Conservation (phyloP, 2,329 filamentous ascomycete species). For the Phaeoacremonium minimum region DNA sequence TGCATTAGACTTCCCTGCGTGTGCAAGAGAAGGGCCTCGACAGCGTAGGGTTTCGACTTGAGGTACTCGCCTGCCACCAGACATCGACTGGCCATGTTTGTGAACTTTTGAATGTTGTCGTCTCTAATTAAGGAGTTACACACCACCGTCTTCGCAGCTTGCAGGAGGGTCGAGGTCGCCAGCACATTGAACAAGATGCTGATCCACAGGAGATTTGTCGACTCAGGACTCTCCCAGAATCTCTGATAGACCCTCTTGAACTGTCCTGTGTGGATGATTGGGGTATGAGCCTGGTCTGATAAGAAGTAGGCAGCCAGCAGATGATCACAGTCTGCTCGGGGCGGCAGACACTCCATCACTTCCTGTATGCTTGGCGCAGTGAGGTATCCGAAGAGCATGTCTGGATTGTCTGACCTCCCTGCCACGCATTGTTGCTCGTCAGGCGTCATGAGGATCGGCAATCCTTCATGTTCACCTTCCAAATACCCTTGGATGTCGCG, state of each 20-base stretch:
- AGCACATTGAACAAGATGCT: slow-evolving; percentile 46
- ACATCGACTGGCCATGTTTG: slow-evolving; percentile 35
- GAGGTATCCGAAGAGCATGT: slow-evolving; percentile 26
- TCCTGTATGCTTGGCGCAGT: slow-evolving; percentile 21
- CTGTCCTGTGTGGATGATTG: slow-evolving; percentile 34
- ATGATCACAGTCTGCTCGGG: slow-evolving; percentile 28
- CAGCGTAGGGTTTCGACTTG: slow-evolving; percentile 35
- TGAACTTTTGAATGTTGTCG: slow-evolving; percentile 18
- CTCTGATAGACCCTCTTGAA: slow-evolving; percentile 44
- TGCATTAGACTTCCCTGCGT: slow-evolving; percentile 36
- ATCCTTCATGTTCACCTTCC: slow-evolving; percentile 7
- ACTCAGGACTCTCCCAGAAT: slow-evolving; percentile 37
- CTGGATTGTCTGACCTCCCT: no score
- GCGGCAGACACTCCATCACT: slow-evolving; percentile 26
- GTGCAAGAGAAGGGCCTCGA: slow-evolving; percentile 45
- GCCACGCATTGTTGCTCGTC: slow-evolving; percentile 9
- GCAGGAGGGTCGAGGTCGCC: slow-evolving; percentile 32
- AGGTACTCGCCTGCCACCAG: slow-evolving; percentile 44
- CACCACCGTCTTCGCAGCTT: slow-evolving; percentile 20
- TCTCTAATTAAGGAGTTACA: slow-evolving; percentile 15
- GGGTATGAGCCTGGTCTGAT: slow-evolving; percentile 28
- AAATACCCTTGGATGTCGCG: slow-evolving; percentile 34
- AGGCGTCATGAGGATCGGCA: not conserved
- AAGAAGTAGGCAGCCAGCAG: slow-evolving; percentile 33
- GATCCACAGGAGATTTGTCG: slow-evolving; percentile 41